phyloP scores from a whole-genome alignment of 306 rosid genomes.

The Dalbergia oliveri region DNA sequence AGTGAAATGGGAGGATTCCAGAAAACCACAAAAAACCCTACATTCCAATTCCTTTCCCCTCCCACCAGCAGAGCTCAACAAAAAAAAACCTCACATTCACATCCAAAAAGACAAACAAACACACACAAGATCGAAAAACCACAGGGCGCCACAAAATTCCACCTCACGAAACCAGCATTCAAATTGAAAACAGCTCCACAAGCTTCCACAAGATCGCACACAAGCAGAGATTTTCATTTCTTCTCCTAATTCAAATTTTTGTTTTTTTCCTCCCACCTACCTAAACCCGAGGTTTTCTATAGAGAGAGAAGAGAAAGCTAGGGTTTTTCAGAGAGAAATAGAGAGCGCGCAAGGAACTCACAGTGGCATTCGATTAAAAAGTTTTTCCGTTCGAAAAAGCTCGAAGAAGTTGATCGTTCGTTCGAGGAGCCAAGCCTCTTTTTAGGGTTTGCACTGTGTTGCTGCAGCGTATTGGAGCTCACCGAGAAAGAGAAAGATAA shows the following conservation, averaged over 20 bases:
- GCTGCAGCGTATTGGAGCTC: background rate
- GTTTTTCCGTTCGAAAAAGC: slow-evolving; percentile 56
- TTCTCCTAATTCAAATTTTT: background rate
- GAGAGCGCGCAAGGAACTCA: slow-evolving; percentile 55
- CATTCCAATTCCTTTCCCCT: slow-evolving; percentile 23
- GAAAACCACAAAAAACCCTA: background rate
- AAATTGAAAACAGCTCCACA: slow-evolving; percentile 23
- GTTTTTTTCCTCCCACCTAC: background rate
- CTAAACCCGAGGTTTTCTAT: slow-evolving; percentile 34
- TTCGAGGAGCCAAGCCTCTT: slow-evolving; percentile 40
- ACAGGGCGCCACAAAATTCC: slow-evolving; percentile 38
- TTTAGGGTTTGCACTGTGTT: slow-evolving; percentile 66
- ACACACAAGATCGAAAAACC: slow-evolving; percentile 56
- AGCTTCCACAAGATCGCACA: slow-evolving; percentile 52
- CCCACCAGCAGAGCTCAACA: slow-evolving; percentile 41
- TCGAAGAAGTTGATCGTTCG: slow-evolving; percentile 60
- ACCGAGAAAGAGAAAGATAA: slow-evolving; percentile 46
- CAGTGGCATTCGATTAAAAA: slow-evolving; percentile 60
- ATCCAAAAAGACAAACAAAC: slow-evolving; percentile 1
- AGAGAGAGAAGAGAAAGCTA: slow-evolving; percentile 51
- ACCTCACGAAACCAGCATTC: slow-evolving; percentile 36
- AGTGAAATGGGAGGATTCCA: slow-evolving; percentile 2
- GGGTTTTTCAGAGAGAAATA: slow-evolving; percentile 62
- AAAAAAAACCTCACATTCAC: background rate
- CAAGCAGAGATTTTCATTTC: slow-evolving; percentile 56